A percentile compares a stretch with the other conserved stretches of the same genome.
These are phyloP conservation scores for Monosporozyma unispora DNA, from an alignment of 805 yeast species.

Conservation along the genomic window DNA sequence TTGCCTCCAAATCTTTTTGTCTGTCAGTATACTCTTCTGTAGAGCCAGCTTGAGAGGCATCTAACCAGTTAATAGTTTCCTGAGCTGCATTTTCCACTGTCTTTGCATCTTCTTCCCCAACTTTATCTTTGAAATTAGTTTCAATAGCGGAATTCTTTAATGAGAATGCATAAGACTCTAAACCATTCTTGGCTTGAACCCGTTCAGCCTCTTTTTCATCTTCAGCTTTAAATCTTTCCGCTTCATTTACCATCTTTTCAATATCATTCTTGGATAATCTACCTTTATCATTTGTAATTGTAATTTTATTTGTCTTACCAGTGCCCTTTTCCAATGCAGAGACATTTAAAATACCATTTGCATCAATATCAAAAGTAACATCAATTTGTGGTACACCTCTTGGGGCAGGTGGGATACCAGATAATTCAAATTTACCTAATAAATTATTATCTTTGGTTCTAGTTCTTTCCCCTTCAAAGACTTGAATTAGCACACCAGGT, in stretches of 20 bases:
- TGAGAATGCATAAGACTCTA: conserved; percentile 92
- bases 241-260: conserved; percentile 96
- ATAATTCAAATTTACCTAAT: conserved; percentile 91
- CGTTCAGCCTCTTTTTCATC: conserved; percentile 92
- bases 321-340: conserved; percentile 97
- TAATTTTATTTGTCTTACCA: conserved; percentile 93
- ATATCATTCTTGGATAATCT: conserved; percentile 96
- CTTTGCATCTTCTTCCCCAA: conserved; percentile 59
- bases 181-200: conserved; percentile 87
- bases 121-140: conserved; percentile 71
- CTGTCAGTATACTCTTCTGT: conserved; percentile 85
- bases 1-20: conserved; percentile 91
- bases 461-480: conserved; percentile 96
- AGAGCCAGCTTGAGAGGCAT: conserved; percentile 83
- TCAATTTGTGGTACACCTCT: conserved; percentile 98
- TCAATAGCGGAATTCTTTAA: conserved; percentile 76
- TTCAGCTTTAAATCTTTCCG: conserved; percentile 94
- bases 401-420: conserved; percentile 98
- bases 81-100: conserved; percentile 70
- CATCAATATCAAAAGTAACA: conserved; percentile 94
- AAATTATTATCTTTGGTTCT: conserved; percentile 92
- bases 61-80: conserved; percentile 86
- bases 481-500: conserved; percentile 97
- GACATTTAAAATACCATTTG: conserved; percentile 94
- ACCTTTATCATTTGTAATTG: conserved; percentile 98